Conservation (phyloP, 306 rosid genomes). For the Fragaria vesca region DNA sequence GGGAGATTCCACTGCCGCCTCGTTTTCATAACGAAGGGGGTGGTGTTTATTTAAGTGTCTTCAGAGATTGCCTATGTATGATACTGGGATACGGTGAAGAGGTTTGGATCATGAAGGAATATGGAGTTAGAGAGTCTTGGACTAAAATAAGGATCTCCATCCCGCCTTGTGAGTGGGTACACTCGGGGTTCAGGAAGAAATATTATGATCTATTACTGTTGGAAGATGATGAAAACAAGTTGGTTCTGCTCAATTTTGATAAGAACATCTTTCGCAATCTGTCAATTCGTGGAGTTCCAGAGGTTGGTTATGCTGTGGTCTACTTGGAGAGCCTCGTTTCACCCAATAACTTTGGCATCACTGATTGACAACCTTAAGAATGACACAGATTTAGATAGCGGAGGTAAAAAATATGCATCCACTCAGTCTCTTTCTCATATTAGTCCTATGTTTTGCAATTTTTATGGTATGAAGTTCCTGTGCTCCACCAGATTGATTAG, state of each 20-base stretch:
- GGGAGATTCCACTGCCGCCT: background rate
- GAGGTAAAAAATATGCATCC: background rate
- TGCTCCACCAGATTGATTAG: background rate
- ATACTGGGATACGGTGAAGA: background rate
- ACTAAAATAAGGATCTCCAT: background rate
- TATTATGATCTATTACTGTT: background rate
- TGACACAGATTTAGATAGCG: background rate
- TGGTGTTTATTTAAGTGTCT: background rate
- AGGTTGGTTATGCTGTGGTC: background rate
- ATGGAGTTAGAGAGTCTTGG: background rate
- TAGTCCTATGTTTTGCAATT: background rate
- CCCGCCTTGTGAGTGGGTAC: background rate
- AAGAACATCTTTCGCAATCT: background rate
- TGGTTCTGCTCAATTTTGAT: background rate
- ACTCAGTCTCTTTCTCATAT: background rate
- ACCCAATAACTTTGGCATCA: background rate
- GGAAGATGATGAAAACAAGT: background rate
- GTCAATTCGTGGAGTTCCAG: background rate
- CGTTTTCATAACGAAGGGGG: fast-evolving
- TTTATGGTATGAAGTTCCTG: background rate
- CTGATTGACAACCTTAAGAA: background rate
- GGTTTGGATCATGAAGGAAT: conserved; percentile 1
- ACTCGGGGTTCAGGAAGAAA: background rate
- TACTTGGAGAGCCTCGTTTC: conserved; percentile 8
- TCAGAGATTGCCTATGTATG: background rate